These are phyloP conservation scores for Fusarium sp. DNA, from an alignment of 2,329 filamentous ascomycete species.

Conservation along the genomic window DNA sequence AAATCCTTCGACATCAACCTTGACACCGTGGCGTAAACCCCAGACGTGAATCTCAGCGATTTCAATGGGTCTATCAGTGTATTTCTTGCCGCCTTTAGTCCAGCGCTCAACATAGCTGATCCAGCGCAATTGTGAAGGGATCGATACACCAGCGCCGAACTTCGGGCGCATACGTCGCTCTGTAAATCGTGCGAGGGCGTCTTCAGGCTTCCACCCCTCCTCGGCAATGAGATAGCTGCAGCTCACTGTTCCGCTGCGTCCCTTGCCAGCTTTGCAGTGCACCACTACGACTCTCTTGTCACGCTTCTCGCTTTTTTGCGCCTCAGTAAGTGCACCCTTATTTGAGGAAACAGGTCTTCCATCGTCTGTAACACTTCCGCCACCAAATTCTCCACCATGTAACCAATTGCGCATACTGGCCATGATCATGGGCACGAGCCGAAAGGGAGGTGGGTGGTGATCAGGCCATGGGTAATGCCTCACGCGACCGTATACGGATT, in stretches of 20 bases:
- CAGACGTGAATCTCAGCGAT: slow-evolving; percentile 90
- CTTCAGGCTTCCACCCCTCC: slow-evolving; percentile 71
- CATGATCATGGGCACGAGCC: slow-evolving; percentile 88
- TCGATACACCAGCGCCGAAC: slow-evolving; percentile 91
- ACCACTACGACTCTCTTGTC: slow-evolving; percentile 82
- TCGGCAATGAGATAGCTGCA: slow-evolving; percentile 93
- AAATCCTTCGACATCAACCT: slow-evolving; percentile 86
- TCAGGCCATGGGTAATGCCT: slow-evolving; percentile 97
- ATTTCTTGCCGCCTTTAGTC: slow-evolving; percentile 80
- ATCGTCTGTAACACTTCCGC: slow-evolving; percentile 21
- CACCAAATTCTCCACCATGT: slow-evolving; percentile 62
- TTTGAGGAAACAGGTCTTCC: slow-evolving; percentile 34
- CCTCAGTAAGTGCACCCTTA: slow-evolving; percentile 34
- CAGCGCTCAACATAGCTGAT: slow-evolving; percentile 90
- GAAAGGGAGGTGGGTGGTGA: slow-evolving; percentile 95
- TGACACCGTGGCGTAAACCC: slow-evolving; percentile 89
- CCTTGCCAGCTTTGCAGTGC: slow-evolving; percentile 98
- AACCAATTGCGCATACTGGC: slow-evolving; percentile 94
- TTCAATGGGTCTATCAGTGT: slow-evolving; percentile 85
- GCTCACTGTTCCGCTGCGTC: slow-evolving; percentile 87
- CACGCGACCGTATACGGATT: slow-evolving; percentile 86
- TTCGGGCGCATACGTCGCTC: slow-evolving; percentile 88
- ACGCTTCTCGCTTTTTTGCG: slow-evolving; percentile 54
- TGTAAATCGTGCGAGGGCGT: slow-evolving; percentile 73
- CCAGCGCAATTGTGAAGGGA: slow-evolving; percentile 91